Evolutionary conservation across 179 eudicot genomes (phyloP).

Genomic region (Silene coronaria): DNA sequence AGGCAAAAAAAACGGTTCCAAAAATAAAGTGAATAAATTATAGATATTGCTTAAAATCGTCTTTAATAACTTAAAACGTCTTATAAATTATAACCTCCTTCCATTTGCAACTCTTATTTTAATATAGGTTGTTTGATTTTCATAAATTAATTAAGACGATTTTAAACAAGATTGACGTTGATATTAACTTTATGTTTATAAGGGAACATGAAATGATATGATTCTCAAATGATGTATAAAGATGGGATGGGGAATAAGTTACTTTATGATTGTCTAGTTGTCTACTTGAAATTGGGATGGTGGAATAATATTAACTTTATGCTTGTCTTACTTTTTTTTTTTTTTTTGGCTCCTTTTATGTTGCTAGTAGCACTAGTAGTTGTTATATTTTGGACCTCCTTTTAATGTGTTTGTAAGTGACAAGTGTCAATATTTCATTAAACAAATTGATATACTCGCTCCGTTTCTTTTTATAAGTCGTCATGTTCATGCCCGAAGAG

Average conservation of each 20-base stretch:
- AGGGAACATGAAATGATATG: neutral
- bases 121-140: neutral
- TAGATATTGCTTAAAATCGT: neutral
- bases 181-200: neutral
- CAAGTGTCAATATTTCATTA: too few species aligned
- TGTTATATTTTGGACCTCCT: too few species aligned
- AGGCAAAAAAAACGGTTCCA: neutral
- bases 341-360: neutral
- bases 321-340: neutral
- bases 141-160: neutral
- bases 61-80: neutral
- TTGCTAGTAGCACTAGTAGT: too few species aligned
- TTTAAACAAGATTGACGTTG: neutral
- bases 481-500: too few species aligned
- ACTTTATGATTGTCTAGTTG: neutral
- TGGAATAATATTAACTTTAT: slow-evolving; percentile 1
- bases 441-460: too few species aligned
- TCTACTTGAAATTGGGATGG: neutral
- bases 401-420: too few species aligned
- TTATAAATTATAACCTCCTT: neutral
- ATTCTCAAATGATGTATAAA: neutral
- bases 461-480: too few species aligned
- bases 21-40: neutral
- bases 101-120: neutral
- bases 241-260: neutral